Conservation (phyloP, 352 stramenopile species). For the Vaucheria bursata region DNA sequence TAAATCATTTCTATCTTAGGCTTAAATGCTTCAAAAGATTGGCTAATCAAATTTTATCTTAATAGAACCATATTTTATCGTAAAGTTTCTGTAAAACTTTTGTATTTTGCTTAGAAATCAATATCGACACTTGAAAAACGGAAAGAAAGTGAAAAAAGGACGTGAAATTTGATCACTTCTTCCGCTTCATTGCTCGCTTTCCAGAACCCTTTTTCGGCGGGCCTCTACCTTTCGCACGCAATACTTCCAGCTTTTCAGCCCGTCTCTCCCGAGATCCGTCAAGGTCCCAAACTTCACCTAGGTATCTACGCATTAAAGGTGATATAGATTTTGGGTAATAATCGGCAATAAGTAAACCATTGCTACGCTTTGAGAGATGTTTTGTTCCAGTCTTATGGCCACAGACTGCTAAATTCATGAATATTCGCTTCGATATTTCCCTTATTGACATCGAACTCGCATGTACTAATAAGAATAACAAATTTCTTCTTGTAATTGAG, state of each 20-base stretch:
- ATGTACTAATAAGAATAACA: too few species aligned
- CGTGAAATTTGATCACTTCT: too few species aligned
- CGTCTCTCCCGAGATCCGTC: background rate
- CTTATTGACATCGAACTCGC: too few species aligned
- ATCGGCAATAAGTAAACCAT: background rate
- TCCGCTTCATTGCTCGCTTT: slow-evolving; percentile 1
- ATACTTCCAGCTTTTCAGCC: background rate
- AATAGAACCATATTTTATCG: too few species aligned
- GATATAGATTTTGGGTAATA: background rate
- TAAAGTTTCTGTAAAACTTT: too few species aligned
- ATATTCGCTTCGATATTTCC: background rate
- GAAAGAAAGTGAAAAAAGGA: too few species aligned
- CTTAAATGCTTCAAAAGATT: too few species aligned
- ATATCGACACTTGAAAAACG: too few species aligned
- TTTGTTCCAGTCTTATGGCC: background rate
- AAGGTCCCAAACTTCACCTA: background rate
- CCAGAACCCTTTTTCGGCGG: background rate
- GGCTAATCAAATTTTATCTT: too few species aligned
- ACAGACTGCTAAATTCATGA: background rate
- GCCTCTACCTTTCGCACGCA: background rate
- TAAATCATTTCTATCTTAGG: too few species aligned
- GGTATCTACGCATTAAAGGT: background rate
- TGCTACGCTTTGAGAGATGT: background rate
- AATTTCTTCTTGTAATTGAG: too few species aligned
- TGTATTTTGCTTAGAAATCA: too few species aligned